Conservation (phyloP, 1,284 basidiomycete species). For the Ceratobasidium sp. region DNA sequence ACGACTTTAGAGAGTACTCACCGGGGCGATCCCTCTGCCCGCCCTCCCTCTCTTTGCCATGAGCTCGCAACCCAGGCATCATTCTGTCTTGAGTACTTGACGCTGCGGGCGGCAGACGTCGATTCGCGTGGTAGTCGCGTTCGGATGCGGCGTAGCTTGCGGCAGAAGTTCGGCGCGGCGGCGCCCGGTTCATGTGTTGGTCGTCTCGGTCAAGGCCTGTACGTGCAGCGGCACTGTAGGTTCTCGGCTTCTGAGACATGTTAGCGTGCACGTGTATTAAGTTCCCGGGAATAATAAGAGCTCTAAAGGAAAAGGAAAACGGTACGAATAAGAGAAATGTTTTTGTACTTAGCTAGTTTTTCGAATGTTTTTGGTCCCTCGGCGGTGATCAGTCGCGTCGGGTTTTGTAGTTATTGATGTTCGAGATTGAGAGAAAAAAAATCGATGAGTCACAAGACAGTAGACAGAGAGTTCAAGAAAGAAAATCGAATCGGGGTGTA, state of each 20-base stretch:
- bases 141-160: too few relatives aligned
- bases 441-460: not conserved
- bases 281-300: not conserved
- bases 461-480: not conserved
- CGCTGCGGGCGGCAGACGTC: too few relatives aligned
- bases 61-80: constrained; percentile 6
- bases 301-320: not conserved
- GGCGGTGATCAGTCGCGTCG: constrained; percentile 1
- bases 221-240: constrained; percentile 5
- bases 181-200: not conserved
- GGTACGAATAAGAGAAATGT: not conserved
- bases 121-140: too few relatives aligned
- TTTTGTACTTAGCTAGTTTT: constrained; percentile 3
- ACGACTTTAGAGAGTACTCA: not conserved
- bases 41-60: not conserved
- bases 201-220: not conserved
- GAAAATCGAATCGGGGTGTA: not conserved
- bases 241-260: not conserved
- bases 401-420: constrained; percentile 7
- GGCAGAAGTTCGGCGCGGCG: too few relatives aligned
- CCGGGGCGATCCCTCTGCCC: too few relatives aligned
- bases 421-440: not conserved
- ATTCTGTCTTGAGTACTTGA: too few relatives aligned
- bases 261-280: constrained; percentile 15
- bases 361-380: constrained; percentile 13